Base-by-base conservation (phyloP, 306 rosid genomes). In the Potentilla sterilis region DNA sequence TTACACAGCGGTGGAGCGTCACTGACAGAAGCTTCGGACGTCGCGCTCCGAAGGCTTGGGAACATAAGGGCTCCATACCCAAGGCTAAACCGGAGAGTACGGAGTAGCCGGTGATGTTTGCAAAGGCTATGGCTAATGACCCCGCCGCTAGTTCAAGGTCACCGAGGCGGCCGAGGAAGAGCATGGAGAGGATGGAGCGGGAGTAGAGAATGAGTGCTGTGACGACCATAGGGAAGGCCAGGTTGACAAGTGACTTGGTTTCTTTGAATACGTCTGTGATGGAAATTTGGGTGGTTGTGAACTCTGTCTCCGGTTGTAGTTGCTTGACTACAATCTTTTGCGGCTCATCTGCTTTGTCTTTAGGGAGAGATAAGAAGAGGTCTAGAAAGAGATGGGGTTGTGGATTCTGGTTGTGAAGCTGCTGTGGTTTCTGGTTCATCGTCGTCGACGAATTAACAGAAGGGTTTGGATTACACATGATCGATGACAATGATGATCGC, bases 31-130 rank as follows among this genome's bases (percentile, higher is more conserved):
- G 90, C 22, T 89, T 90, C 0, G 92, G 96, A 3, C 91, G 96
- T 6, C 86, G 86, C 0, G 99, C 99, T 2, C 99, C 97, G 74
- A 89, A 95, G 83, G 97, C 97, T 72, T 95, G 99, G 2, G 97
- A 90, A 10, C 99, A 95, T 2, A 95, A 92, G 0, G 99, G 97
- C 70, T 92, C 97, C 99, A 95, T 92, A 1, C 99, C 99, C 0
- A 92, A 71, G 58, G 99, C 88, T 0, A 95, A 73, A 2, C 99
- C 99, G 0, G 97, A 88, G 58, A 95, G 90, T 1, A 95, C 92
- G 0, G 97, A 95, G 72, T 95, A 92, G 15, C 96, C 97, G 0
- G 92, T 95, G 77, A 95, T 95, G 83, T 95, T 95, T 2, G 97
- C 99, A n/a, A 90, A 92, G 21, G 99, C 99, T 37, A 95, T 95